Conservation (phyloP, 2,329 filamentous ascomycete genomes). For the Fusarium brachygibbosum region DNA sequence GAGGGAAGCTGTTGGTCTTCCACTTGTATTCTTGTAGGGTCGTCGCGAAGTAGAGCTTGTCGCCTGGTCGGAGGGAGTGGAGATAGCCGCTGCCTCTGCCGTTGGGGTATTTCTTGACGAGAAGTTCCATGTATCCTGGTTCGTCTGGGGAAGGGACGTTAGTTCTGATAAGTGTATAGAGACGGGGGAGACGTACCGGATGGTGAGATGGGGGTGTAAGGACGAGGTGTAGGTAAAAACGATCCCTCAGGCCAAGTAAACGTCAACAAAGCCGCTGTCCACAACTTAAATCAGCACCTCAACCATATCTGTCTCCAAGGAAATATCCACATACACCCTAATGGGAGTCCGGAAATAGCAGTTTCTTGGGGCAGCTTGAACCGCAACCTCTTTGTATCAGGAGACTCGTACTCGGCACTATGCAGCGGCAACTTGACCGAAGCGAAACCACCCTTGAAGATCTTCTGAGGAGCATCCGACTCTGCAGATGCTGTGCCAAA, state of each 20-base stretch:
- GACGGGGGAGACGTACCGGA: conserved; percentile 2
- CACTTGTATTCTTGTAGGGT: conserved; percentile 68
- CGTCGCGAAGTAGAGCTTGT: conserved; percentile 69
- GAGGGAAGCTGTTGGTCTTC: conserved; percentile 62
- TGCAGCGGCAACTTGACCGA: conserved; percentile 65
- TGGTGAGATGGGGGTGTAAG: conserved; percentile 71
- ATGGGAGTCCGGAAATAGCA: conserved; percentile 62
- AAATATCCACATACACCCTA: conserved; percentile 59
- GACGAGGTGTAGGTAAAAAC: conserved; percentile 71
- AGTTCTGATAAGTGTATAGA: fast-evolving
- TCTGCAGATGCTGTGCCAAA: conserved; percentile 44
- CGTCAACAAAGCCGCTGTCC: conserved; percentile 68
- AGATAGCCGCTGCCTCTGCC: conserved; percentile 75
- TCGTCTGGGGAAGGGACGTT: conserved; percentile 57
- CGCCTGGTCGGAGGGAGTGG: conserved; percentile 74
- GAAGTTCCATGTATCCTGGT: conserved; percentile 70
- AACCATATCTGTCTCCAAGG: fast-evolving
- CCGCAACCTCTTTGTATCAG: conserved; percentile 69
- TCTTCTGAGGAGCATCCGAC: conserved; percentile 29
- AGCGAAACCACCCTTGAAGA: conserved; percentile 55
- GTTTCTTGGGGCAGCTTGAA: conserved; percentile 66
- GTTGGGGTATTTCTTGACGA: conserved; percentile 77
- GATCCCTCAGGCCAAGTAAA: conserved; percentile 69
- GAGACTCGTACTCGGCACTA: conserved; percentile 66
- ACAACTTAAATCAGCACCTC: conserved; percentile 1